phyloP scores from a whole-genome alignment of 768 basidiomycete species.

The Rhodosporidiobolus odoratus region DNA sequence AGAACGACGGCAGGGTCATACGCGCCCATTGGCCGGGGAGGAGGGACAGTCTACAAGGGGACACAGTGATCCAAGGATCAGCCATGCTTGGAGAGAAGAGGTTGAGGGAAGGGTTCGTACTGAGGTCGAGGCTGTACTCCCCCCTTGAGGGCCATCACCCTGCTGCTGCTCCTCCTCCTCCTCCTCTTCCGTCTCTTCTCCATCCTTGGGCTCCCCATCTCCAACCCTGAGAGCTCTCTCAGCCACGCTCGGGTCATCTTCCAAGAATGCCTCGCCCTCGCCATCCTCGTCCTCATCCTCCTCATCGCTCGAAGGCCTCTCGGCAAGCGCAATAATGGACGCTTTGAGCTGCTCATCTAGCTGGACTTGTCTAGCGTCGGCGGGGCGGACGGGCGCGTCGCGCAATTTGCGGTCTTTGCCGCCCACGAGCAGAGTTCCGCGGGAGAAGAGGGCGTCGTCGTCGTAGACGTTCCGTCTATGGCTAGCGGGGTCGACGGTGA shows the following conservation, averaged over 20 bases:
- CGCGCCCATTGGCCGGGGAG: background rate
- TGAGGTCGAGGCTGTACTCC: constrained; percentile 45
- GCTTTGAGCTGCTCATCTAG: constrained; percentile 66
- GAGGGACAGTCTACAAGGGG: background rate
- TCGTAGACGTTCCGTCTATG: constrained; percentile 56
- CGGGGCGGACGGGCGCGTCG: background rate
- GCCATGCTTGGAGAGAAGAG: constrained; percentile 36
- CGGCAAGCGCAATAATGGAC: constrained; percentile 70
- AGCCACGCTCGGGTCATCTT: background rate
- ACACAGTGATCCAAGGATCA: constrained; percentile 13
- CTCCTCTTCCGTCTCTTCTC: constrained; percentile 54
- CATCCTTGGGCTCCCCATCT: constrained; percentile 16
- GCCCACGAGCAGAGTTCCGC: constrained; percentile 5
- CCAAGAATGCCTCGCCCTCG: constrained; percentile 53
- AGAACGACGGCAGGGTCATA: constrained; percentile 51
- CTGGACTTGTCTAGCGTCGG: background rate
- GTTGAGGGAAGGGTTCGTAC: constrained; percentile 10
- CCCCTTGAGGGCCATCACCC: constrained; percentile 44
- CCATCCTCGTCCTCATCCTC: constrained; percentile 42
- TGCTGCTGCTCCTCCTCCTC: constrained; percentile 49
- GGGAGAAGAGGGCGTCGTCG: constrained; percentile 60
- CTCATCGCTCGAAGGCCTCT: constrained; percentile 53
- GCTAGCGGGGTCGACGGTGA: constrained; percentile 40
- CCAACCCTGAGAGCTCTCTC: background rate
- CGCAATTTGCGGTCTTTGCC: background rate